phyloP scores from a whole-genome alignment of 2,329 filamentous ascomycete genomes.

The Domatiomyces catenatus region DNA sequence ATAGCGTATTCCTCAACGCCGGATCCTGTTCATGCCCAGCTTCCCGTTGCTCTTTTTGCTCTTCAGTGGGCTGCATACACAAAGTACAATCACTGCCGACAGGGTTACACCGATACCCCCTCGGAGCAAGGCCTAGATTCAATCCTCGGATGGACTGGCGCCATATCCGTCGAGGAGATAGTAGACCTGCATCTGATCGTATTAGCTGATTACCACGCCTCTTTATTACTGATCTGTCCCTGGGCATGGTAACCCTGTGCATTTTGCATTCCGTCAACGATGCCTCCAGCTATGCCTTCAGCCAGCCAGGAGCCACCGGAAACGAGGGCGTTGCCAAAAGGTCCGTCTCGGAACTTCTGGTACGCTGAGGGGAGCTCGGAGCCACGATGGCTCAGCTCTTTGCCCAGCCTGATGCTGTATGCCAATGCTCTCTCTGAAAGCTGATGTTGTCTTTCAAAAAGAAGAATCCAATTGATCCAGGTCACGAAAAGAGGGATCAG shows the following conservation, averaged over 20 bases:
- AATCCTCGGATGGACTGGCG: neutral
- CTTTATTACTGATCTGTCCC: neutral
- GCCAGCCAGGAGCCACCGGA: neutral
- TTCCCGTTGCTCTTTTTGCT: neutral
- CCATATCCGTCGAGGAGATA: neutral
- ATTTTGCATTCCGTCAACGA: neutral
- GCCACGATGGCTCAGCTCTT: neutral
- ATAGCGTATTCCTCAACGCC: neutral
- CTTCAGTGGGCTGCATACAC: neutral
- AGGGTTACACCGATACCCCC: neutral
- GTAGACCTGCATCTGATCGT: neutral
- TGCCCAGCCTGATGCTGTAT: neutral
- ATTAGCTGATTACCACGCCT: neutral
- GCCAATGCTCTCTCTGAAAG: constrained; percentile 1
- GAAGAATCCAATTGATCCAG: neutral
- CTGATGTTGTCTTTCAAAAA: constrained; percentile 2
- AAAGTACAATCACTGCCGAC: neutral
- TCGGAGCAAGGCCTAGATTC: neutral
- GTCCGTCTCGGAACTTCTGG: neutral
- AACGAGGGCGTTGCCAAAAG: neutral
- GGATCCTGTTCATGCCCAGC: neutral
- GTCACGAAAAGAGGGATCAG: constrained; percentile 1
- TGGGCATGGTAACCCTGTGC: neutral
- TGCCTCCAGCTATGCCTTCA: neutral
- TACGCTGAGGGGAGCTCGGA: neutral